These are phyloP conservation scores for Tolypocladium inflatum DNA, from an alignment of 2,329 filamentous ascomycete genomes.

Conservation along the genomic window DNA sequence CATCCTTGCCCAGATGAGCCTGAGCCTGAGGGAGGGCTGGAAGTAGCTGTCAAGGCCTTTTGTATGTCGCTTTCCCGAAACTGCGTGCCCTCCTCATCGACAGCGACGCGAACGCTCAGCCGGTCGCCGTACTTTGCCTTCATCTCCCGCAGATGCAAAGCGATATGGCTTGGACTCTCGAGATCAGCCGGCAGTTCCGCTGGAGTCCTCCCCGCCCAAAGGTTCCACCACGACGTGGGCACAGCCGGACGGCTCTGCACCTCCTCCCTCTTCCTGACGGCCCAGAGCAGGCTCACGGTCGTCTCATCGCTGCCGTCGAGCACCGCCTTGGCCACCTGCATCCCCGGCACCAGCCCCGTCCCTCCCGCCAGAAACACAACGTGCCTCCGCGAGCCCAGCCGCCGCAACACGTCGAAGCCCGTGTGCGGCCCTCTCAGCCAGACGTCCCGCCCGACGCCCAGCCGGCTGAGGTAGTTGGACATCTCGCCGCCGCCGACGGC, in stretches of 20 bases:
- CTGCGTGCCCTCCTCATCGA: conserved; percentile 68
- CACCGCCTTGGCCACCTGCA: conserved; percentile 66
- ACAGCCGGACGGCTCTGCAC: conserved; percentile 22
- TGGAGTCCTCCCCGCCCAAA: conserved; percentile 10
- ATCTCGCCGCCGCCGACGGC: conserved; percentile 74
- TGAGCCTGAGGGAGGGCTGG: neutral
- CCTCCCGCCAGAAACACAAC: conserved; percentile 85
- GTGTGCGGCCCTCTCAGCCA: conserved; percentile 71
- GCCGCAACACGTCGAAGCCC: conserved; percentile 45
- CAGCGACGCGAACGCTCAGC: conserved; percentile 62
- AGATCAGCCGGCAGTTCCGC: conserved; percentile 11
- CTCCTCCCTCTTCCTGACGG: conserved; percentile 51
- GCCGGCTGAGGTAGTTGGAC: conserved; percentile 64
- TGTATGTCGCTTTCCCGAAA: conserved; percentile 47
- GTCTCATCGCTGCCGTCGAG: conserved; percentile 26
- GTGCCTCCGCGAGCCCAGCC: conserved; percentile 19
- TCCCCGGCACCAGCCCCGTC: conserved; percentile 81
- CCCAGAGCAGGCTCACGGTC: conserved; percentile 70
- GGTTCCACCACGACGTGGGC: conserved; percentile 13
- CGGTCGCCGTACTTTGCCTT: conserved; percentile 45
- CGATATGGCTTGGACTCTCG: conserved; percentile 36
- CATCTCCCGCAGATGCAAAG: conserved; percentile 53
- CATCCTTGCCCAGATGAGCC: conserved; percentile 12
- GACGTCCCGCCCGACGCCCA: conserved; percentile 53
- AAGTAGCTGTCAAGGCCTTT: conserved; percentile 13